Evolutionary conservation across 768 basidiomycete species (phyloP).

Genomic region (Lentinus tigrinus): DNA sequence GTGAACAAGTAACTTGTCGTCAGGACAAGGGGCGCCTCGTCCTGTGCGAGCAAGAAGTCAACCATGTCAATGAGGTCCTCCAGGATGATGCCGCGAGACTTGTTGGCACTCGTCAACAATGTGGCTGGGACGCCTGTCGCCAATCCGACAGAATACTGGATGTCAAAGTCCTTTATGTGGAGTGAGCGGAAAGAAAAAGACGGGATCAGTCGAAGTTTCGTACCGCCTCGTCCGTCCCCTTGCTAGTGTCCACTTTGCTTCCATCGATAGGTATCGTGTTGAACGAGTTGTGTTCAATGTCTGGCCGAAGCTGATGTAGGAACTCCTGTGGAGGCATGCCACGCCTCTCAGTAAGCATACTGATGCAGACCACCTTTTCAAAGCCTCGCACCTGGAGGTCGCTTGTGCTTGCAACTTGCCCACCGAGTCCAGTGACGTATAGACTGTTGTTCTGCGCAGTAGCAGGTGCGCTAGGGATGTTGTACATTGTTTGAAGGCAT

Average conservation of each 20-base stretch:
- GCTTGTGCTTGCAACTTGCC: background rate
- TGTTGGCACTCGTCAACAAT: slow-evolving; percentile 29
- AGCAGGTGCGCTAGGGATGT: background rate
- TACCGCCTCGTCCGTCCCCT: slow-evolving; percentile 58
- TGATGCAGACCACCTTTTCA: too few species aligned
- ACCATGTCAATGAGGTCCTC: slow-evolving; percentile 32
- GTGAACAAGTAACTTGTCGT: slow-evolving; percentile 33
- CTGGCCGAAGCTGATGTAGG: slow-evolving; percentile 17
- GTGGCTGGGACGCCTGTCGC: slow-evolving; percentile 30
- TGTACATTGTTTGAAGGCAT: background rate
- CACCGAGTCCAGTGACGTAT: background rate
- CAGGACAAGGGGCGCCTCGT: slow-evolving; percentile 26
- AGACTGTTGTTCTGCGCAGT: background rate
- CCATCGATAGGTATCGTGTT: slow-evolving; percentile 21
- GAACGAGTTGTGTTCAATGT: slow-evolving; percentile 17
- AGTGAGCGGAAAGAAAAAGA: background rate
- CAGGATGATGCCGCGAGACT: slow-evolving; percentile 23
- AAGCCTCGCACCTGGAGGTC: background rate
- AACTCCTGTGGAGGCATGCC: slow-evolving; percentile 28
- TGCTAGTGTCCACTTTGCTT: slow-evolving; percentile 16
- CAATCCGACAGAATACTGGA: slow-evolving; percentile 34
- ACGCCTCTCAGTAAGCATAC: background rate
- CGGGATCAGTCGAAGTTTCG: slow-evolving; percentile 30
- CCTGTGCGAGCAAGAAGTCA: slow-evolving; percentile 25
- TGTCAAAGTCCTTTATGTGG: slow-evolving; percentile 30